Base-by-base conservation (phyloP, 2,329 filamentous ascomycete species). In the Pyrenophora teres region DNA sequence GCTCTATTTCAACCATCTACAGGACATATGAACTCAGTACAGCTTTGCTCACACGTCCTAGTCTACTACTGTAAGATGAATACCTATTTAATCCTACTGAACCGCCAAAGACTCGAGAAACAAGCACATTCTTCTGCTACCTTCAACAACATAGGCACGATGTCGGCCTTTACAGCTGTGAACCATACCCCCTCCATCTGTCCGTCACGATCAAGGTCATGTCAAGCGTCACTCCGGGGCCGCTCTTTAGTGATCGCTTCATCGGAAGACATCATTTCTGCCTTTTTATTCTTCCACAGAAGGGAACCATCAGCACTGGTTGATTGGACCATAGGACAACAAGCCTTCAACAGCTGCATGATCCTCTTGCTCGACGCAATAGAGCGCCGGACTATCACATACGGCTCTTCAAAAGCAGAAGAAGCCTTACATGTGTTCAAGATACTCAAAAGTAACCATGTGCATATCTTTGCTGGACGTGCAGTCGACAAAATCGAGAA, bases 281-380 rank as follows among this genome's bases (percentile, higher is more conserved):
- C 74, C 2, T 80, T 80, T 49, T 60, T 78, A 23, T 80, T 78
- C 63, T 77, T 79, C 61, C 70, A 77, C 25, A 57, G 67, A n/a
- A 73, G 76, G 35, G 62, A 75, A 12, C 77, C 74, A 13, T 72
- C 73, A 18, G 75, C 76, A 1, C 64, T 80, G 30, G 73, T 80
- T 32, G 79, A 75, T 56, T 81, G 78, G 78, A 77, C 71, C 0
- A 73, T 79, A 57, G 74, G 74, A 31, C 79, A 81, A 52, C 77
- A 80, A 64, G 77, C 78, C 2, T 80, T 80, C 68, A 80, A 80
- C 50, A 76, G 77, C 8, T 76, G 73, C 52, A 80, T 80, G 77
- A 77, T 81, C 18, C 60, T 81, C 6, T 66, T 80, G 1, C 67
- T 79, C 2, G 77, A 80, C 42, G 76, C 76, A 6, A 67, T 78